Evolutionary conservation across 805 yeast species (phyloP).

Genomic region (Saccharomycopsis guyanensis): DNA sequence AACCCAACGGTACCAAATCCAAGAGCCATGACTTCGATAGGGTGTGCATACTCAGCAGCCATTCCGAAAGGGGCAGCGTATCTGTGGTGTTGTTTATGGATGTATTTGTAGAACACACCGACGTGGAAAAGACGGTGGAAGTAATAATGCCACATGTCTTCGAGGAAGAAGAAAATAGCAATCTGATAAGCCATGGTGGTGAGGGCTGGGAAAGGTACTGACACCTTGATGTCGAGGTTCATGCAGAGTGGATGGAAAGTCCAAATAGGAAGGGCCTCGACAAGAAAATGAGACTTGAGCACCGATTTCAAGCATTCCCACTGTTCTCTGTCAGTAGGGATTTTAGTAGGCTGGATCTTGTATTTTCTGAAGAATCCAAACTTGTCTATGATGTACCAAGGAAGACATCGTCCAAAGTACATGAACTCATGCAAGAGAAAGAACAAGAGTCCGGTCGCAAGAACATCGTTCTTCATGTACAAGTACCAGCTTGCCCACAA

Average conservation of each 20-base stretch:
- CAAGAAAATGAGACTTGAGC: constrained; percentile 76
- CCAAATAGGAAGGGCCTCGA: constrained; percentile 96
- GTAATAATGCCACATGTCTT: constrained; percentile 97
- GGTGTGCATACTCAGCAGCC: constrained; percentile 97
- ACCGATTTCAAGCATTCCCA: constrained; percentile 89
- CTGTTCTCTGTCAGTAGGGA: constrained; percentile 77
- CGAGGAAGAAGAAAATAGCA: constrained; percentile 70
- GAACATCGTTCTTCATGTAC: constrained; percentile 76
- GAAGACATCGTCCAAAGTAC: constrained; percentile 88
- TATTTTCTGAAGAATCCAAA: constrained; percentile 79
- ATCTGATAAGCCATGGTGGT: constrained; percentile 58
- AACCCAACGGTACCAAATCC: constrained; percentile 97
- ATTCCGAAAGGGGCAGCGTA: constrained; percentile 97
- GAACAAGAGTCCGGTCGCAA: constrained; percentile 87
- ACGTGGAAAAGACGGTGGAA: constrained; percentile 86
- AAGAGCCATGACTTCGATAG: constrained; percentile 80
- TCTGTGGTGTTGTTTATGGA: constrained; percentile 96
- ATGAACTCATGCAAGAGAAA: constrained; percentile 77
- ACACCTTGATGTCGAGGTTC: constrained; percentile 64
- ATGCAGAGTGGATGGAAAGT: constrained; percentile 91
- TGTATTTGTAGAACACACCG: constrained; percentile 82
- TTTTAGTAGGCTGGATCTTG: constrained; percentile 83
- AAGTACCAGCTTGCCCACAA: constrained; percentile 87
- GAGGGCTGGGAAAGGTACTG: constrained; percentile 78
- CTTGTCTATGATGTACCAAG: constrained; percentile 84